These are phyloP conservation scores for Monilinia vaccinii-corymbosi DNA, from an alignment of 2,329 filamentous ascomycete genomes.

Conservation along the genomic window DNA sequence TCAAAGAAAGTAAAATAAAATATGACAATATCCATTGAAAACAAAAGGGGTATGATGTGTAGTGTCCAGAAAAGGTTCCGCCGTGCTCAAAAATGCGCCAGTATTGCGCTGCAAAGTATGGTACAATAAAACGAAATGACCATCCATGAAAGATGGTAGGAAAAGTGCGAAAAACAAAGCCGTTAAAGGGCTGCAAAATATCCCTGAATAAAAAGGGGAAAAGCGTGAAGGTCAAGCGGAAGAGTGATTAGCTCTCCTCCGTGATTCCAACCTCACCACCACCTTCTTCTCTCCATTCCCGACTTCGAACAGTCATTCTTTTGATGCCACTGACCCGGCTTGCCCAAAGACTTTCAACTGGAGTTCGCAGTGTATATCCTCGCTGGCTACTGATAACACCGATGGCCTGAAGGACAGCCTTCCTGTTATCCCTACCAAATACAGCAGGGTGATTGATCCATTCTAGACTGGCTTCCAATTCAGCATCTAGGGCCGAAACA, in stretches of 20 bases:
- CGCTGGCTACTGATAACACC: constrained; percentile 93
- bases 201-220: background rate
- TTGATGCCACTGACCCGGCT: constrained; percentile 72
- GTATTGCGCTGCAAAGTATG: background rate
- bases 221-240: background rate
- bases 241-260: constrained; percentile 24
- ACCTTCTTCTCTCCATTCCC: constrained; percentile 83
- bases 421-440: constrained; percentile 86
- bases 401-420: constrained; percentile 92
- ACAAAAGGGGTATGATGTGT: constrained; percentile 1
- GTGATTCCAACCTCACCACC: constrained; percentile 28
- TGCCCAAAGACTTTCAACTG: constrained; percentile 85
- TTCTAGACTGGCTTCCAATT: constrained; percentile 82
- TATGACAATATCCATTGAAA: background rate
- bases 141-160: background rate
- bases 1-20: background rate
- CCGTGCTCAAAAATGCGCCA: background rate
- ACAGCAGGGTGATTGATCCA: constrained; percentile 98
- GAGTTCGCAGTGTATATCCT: constrained; percentile 85
- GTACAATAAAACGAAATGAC: background rate
- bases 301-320: constrained; percentile 69
- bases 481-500: constrained; percentile 79
- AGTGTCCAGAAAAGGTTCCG: background rate
- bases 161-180: background rate
- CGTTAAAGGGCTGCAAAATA: background rate